phyloP scores from a whole-genome alignment of 495 filamentous ascomycete genomes.

The Schizothecium vesticola region DNA sequence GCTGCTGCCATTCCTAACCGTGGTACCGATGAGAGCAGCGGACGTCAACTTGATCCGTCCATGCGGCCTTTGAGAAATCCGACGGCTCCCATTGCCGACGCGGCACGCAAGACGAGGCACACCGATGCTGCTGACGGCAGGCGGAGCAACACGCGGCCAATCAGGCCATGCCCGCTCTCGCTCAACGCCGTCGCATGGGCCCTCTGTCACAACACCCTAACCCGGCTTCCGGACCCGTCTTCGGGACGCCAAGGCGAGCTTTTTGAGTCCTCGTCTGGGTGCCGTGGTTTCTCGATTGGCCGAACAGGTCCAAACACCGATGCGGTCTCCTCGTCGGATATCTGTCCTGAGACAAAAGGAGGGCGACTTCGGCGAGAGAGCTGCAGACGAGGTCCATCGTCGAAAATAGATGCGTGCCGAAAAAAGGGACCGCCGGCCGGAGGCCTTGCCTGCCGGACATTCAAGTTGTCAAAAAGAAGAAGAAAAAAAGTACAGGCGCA shows the following conservation, averaged over 20 bases:
- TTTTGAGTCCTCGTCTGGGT: neutral
- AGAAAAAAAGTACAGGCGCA: neutral
- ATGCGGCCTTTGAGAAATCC: neutral
- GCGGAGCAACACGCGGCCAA: neutral
- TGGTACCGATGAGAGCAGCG: neutral
- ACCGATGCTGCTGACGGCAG: neutral
- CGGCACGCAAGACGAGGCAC: neutral
- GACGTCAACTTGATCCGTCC: neutral
- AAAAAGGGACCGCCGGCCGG: neutral
- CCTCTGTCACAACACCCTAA: neutral
- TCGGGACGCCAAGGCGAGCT: neutral
- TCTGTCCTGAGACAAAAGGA: neutral
- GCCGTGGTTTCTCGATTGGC: neutral
- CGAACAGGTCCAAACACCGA: neutral
- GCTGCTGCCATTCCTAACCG: neutral
- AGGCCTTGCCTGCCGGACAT: neutral
- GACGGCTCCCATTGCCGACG: neutral
- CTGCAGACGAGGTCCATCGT: neutral
- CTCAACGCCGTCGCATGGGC: neutral
- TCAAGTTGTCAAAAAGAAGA: neutral
- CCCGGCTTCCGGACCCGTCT: neutral
- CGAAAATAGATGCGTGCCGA: neutral
- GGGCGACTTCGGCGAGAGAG: neutral
- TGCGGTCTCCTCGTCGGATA: neutral
- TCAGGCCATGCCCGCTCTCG: neutral